phyloP scores from a whole-genome alignment of 257 asterid species.

The Jacaranda mimosifolia region DNA sequence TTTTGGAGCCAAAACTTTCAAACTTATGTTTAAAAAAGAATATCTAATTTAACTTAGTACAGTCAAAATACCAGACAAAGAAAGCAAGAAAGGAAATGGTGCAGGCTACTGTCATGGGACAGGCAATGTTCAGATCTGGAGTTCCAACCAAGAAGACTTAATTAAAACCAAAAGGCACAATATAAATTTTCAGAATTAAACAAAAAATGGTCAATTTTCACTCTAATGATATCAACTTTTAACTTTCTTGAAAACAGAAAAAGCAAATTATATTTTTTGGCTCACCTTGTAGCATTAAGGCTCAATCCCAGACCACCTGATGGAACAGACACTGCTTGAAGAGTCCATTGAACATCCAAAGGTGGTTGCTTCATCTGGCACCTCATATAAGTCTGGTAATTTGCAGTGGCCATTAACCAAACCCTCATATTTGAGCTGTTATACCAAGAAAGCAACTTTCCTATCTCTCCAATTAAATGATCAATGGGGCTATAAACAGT shows the following conservation, averaged over 20 bases:
- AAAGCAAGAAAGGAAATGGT: constrained; percentile 22
- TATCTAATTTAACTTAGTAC: background rate
- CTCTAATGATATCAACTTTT: background rate
- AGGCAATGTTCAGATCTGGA: constrained; percentile 37
- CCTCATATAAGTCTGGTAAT: constrained; percentile 70
- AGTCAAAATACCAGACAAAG: constrained; percentile 33
- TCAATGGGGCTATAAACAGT: constrained; percentile 59
- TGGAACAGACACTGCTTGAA: constrained; percentile 73
- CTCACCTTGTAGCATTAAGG: constrained; percentile 68
- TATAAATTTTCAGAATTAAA: constrained; percentile 10
- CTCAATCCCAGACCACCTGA: constrained; percentile 70
- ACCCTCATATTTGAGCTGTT: constrained; percentile 49
- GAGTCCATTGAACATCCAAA: constrained; percentile 71
- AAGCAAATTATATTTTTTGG: background rate
- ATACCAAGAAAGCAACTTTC: constrained; percentile 54
- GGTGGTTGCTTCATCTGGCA: constrained; percentile 79
- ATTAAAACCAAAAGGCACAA: background rate
- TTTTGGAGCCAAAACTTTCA: constrained; percentile 2
- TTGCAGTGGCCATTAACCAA: constrained; percentile 78
- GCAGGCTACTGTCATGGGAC: constrained; percentile 33
- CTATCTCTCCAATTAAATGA: constrained; percentile 66
- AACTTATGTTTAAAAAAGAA: background rate
- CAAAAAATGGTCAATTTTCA: constrained; percentile 2
- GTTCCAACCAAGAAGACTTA: constrained; percentile 28
- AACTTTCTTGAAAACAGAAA: background rate